Evolutionary conservation across 1,284 basidiomycete genomes (phyloP).

Genomic region (Tilletia caries): DNA sequence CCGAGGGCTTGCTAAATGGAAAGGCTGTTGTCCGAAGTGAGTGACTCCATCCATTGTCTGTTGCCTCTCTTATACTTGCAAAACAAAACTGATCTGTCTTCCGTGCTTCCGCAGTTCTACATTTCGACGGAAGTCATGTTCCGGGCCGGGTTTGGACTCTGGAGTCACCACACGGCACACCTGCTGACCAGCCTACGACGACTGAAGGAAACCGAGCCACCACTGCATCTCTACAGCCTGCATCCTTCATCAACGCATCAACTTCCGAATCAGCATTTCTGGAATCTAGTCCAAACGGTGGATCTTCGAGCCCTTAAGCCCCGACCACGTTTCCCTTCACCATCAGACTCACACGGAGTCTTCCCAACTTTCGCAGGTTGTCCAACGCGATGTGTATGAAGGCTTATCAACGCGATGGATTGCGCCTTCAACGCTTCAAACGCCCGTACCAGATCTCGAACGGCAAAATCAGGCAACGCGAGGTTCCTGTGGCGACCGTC

Average conservation of each 20-base stretch:
- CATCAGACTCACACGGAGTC: conserved; percentile 73
- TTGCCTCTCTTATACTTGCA: background rate
- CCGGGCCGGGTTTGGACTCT: background rate
- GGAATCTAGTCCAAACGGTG: too few relatives aligned
- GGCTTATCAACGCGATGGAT: conserved; percentile 42
- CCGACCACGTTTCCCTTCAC: conserved; percentile 79
- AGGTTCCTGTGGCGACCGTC: conserved; percentile 25
- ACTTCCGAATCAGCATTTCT: too few relatives aligned
- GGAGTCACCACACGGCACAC: too few relatives aligned
- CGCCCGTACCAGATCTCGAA: background rate
- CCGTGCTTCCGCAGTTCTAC: background rate
- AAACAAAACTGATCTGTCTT: background rate
- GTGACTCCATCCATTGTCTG: conserved; percentile 15
- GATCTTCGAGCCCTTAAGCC: conserved; percentile 63
- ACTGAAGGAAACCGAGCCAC: background rate
- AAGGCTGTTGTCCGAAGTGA: conserved; percentile 77
- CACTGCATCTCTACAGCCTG: background rate
- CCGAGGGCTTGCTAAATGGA: conserved; percentile 98
- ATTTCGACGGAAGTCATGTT: background rate
- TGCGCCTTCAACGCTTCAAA: conserved; percentile 7
- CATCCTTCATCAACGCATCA: background rate
- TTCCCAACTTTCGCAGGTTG: conserved; percentile 77
- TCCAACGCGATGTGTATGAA: conserved; percentile 92
- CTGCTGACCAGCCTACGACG: background rate
- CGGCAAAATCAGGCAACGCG: conserved; percentile 21